phyloP scores from a whole-genome alignment of 2,329 filamentous ascomycete genomes.

The Venturiaceae sp. region DNA sequence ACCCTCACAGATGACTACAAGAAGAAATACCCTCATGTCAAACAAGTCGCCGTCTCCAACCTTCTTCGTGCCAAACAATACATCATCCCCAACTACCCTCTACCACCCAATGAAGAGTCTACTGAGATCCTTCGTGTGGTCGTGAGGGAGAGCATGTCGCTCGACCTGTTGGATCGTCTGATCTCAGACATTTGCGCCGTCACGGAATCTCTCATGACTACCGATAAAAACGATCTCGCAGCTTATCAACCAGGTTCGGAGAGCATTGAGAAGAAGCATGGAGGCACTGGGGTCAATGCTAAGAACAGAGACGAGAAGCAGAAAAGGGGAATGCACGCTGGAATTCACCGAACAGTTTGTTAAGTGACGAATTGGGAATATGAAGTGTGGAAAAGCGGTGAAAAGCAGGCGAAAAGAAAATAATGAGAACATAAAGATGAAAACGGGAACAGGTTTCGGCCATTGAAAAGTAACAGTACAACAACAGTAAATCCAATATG shows the following conservation, averaged over 20 bases:
- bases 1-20: conserved; percentile 52
- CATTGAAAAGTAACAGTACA: too few species aligned
- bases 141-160: conserved; percentile 55
- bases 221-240: conserved; percentile 41
- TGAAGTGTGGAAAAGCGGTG: too few species aligned
- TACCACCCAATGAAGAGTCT: conserved; percentile 51
- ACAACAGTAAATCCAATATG: too few species aligned
- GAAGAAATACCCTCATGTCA: conserved; percentile 50
- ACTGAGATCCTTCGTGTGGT: conserved; percentile 60
- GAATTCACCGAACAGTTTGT: background rate
- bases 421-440: too few species aligned
- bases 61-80: conserved; percentile 57
- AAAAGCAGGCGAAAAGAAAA: too few species aligned
- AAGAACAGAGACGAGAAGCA: background rate
- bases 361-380: too few species aligned
- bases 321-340: background rate
- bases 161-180: conserved; percentile 56
- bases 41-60: conserved; percentile 54
- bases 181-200: conserved; percentile 51
- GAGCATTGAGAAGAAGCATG: conserved; percentile 32
- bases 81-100: conserved; percentile 59
- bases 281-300: background rate
- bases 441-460: too few species aligned
- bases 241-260: conserved; percentile 32
- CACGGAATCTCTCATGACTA: conserved; percentile 51